phyloP scores from a whole-genome alignment of 345 rosid species.

The Erysimum cheiranthoides region DNA sequence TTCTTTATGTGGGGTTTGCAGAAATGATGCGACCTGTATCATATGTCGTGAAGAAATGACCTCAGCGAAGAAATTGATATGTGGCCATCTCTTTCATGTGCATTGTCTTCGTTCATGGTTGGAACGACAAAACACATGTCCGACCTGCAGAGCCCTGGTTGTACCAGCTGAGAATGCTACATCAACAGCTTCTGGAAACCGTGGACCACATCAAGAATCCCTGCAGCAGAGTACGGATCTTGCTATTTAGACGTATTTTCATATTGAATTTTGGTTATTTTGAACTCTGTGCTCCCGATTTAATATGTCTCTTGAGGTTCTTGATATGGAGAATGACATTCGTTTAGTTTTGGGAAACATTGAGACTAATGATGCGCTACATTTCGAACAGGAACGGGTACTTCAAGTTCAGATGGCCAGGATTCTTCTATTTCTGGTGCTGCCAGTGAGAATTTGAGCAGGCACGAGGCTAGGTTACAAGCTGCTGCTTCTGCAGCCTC shows the following conservation, averaged over 20 bases:
- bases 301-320: constrained; percentile 17
- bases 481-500: constrained; percentile 90
- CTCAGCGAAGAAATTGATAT: constrained; percentile 82
- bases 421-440: constrained; percentile 50
- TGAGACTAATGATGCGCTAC: constrained; percentile 21
- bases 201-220: constrained; percentile 56
- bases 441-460: constrained; percentile 51
- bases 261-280: background rate
- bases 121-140: constrained; percentile 95
- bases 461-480: constrained; percentile 78
- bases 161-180: constrained; percentile 79
- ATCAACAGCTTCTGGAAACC: constrained; percentile 61
- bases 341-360: background rate
- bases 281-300: background rate
- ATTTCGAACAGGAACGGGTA: constrained; percentile 53
- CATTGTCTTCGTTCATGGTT: constrained; percentile 98
- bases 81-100: constrained; percentile 96
- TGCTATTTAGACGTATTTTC: constrained; percentile 4
- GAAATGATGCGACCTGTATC: constrained; percentile 94
- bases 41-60: constrained; percentile 99
- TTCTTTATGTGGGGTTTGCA: constrained; percentile 52
- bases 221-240: constrained; percentile 58
- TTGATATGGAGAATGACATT: constrained; percentile 12
- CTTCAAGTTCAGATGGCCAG: constrained; percentile 54
- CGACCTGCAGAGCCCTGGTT: constrained; percentile 92